Conservation (phyloP, 1,284 basidiomycete species). For the Ceratobasidium sp. region DNA sequence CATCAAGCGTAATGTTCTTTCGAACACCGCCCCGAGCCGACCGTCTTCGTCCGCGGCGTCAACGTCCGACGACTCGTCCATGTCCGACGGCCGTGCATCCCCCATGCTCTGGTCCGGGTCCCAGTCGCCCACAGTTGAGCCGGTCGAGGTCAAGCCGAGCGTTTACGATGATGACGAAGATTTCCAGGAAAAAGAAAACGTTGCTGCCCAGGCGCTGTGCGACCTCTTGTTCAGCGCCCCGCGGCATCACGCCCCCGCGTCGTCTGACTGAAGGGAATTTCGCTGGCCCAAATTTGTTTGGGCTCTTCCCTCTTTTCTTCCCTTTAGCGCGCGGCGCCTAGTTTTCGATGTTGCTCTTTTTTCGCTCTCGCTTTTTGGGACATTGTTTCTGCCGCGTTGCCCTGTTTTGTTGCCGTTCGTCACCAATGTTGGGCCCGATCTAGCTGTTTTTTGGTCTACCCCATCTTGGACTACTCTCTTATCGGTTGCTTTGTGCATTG, state of each 20-base stretch:
- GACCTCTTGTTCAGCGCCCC: slow-evolving; percentile 42
- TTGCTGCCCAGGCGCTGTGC: slow-evolving; percentile 40
- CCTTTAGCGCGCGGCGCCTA: slow-evolving; percentile 18
- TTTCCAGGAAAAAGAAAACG: slow-evolving; percentile 36
- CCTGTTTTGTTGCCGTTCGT: background rate
- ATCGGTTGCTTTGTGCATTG: slow-evolving; percentile 15
- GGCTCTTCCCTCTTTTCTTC: slow-evolving; percentile 21
- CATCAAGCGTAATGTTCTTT: slow-evolving; percentile 54
- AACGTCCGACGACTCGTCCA: slow-evolving; percentile 39
- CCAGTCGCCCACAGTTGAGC: background rate
- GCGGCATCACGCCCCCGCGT: slow-evolving; percentile 24
- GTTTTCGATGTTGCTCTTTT: slow-evolving; percentile 6
- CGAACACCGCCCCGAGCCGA: slow-evolving; percentile 24
- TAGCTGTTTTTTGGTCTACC: slow-evolving; percentile 18
- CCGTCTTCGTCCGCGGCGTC: slow-evolving; percentile 25
- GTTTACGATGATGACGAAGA: slow-evolving; percentile 32
- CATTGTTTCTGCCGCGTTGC: slow-evolving; percentile 30
- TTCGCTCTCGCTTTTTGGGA: slow-evolving; percentile 24
- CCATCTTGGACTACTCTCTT: slow-evolving; percentile 1
- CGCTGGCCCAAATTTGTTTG: background rate
- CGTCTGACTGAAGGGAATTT: background rate
- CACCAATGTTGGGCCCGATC: slow-evolving; percentile 4
- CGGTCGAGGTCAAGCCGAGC: slow-evolving; percentile 15
- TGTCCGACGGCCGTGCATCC: slow-evolving; percentile 36
- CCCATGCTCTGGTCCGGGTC: slow-evolving; percentile 33